Base-by-base conservation (phyloP, 2,329 filamentous ascomycete genomes). In the Bipolaris victoriae region DNA sequence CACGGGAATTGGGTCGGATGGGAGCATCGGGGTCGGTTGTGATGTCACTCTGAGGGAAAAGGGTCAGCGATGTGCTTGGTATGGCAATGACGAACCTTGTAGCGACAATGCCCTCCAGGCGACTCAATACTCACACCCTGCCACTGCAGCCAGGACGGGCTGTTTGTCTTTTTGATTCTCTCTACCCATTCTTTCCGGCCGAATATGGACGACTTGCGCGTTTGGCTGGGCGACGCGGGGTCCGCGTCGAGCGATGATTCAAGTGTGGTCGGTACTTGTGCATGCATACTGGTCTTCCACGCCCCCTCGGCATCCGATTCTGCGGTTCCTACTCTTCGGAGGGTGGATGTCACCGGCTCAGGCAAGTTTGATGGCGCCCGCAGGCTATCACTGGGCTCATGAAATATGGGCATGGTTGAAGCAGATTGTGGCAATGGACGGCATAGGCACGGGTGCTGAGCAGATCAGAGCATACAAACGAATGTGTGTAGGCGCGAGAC, bases 101-200 rank as follows among this genome's bases (percentile, higher is more conserved):
- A 41, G 40, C n/a, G 18, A 40, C 16, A 6, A 9, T 24, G 10
- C 7, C 9, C 15, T 20, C 43, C 20, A 44, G 37, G 31, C 13
- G 46, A 20, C 13, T 16, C 9, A 24, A 15, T 50, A 72, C 70
- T 68, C 58, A 83, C 88, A 81, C 85, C 83, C 68, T 83, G 83
- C 71, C 58, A 52, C 24, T 69, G 84, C 37, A 88, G 81, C 91
- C 91, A 95, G 4, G 86, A 86, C 36, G 90, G 88, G 69, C 86
- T 90, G 76, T 92, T 88, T 31, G 87, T 87, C 74, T 85, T 86
- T 79, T 97, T 97, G 64, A 97, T 83, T 63, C 88, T 85, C 76
- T 92, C 86, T 55, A 98, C 97, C 67, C 97, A 80, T 75, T 93
- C 89, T 55, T 87, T 86, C 62, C 93, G 85, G 73, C 92, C 87